These are phyloP conservation scores for Calonectria pauciramosa DNA, from an alignment of 2,329 filamentous ascomycete genomes.

Conservation along the genomic window DNA sequence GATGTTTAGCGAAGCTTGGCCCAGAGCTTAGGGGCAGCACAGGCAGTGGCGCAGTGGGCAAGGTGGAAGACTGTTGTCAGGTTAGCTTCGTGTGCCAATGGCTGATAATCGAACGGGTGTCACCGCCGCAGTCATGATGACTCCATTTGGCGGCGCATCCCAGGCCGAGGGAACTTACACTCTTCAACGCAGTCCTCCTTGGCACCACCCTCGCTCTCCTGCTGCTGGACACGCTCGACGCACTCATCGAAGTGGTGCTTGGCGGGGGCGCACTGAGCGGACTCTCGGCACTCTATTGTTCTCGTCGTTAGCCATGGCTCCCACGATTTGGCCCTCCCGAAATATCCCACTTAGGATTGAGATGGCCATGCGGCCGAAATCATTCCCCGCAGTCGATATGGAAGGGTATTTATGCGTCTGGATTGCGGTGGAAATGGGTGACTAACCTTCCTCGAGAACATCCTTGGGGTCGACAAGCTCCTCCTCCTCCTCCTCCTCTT, in stretches of 20 bases:
- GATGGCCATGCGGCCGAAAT: constrained; percentile 34
- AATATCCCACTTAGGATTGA: constrained; percentile 20
- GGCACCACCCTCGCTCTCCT: constrained; percentile 77
- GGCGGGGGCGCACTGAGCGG: constrained; percentile 83
- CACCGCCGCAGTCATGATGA: constrained; percentile 21
- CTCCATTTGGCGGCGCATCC: background rate
- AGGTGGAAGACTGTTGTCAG: constrained; percentile 89
- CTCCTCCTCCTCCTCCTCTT: constrained; percentile 78
- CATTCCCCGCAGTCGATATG: constrained; percentile 31
- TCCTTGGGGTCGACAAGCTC: constrained; percentile 92
- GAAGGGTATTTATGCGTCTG: background rate
- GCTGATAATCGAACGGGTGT: constrained; percentile 1
- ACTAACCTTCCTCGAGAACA: constrained; percentile 90
- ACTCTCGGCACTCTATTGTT: constrained; percentile 86
- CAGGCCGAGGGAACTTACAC: constrained; percentile 77
- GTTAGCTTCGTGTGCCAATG: constrained; percentile 30
- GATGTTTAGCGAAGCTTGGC: constrained; percentile 86
- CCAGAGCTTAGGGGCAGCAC: constrained; percentile 97
- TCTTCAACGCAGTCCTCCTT: constrained; percentile 99
- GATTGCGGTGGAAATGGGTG: background rate
- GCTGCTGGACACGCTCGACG: constrained; percentile 84
- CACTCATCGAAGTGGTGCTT: constrained; percentile 99
- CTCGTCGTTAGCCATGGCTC: constrained; percentile 38
- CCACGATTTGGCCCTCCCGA: constrained; percentile 1
- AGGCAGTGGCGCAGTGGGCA: constrained; percentile 92